Evolutionary conservation across 352 stramenopile species (phyloP).

Genomic region (Poterioochromonas sp.): DNA sequence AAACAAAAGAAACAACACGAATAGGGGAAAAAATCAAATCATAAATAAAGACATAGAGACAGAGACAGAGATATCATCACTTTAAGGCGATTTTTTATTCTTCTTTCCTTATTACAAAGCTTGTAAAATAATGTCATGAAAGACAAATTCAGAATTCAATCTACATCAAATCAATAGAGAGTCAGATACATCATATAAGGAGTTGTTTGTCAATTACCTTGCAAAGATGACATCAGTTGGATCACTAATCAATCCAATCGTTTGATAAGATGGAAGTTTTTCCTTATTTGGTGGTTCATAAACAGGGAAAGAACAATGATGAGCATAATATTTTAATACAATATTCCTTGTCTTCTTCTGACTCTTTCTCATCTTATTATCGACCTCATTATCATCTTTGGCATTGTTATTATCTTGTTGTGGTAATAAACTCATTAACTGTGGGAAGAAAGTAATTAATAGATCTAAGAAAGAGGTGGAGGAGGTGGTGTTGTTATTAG

Average conservation of each 20-base stretch:
- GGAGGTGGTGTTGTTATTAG: no score
- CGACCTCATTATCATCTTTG: no score
- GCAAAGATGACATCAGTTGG: not conserved
- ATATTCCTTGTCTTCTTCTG: not conserved
- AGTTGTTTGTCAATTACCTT: not conserved
- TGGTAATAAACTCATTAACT: no score
- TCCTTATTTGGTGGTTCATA: not conserved
- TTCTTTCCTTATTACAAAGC: not conserved
- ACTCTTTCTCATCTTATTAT: no score
- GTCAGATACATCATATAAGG: not conserved
- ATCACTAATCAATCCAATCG: not conserved
- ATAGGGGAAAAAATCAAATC: not conserved
- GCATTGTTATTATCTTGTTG: no score
- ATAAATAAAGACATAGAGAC: not conserved
- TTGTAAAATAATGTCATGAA: not conserved
- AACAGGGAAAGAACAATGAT: not conserved
- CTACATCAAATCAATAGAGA: not conserved
- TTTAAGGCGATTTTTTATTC: not conserved
- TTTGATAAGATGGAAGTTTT: not conserved
- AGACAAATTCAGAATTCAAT: not conserved
- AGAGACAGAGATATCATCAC: not conserved
- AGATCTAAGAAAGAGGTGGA: no score
- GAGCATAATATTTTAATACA: not conserved
- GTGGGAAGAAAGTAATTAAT: no score
- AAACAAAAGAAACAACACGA: not conserved